These are phyloP conservation scores for Candida loeiensis DNA, from an alignment of 805 yeast species.

Conservation along the genomic window DNA sequence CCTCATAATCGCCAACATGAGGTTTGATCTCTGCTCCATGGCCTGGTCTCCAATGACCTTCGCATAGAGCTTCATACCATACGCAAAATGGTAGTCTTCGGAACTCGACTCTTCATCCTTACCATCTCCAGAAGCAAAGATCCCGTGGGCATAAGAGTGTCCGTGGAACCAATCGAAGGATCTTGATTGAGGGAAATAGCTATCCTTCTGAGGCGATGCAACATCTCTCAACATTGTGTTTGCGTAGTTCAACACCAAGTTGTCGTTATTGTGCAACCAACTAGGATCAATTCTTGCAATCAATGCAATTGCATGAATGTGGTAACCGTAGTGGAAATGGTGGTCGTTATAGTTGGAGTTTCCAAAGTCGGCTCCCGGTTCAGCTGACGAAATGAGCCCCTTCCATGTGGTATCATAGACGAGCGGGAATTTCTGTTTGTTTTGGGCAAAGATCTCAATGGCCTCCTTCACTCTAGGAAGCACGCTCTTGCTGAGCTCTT, in stretches of 20 bases:
- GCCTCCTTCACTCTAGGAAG: conserved; percentile 64
- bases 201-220: conserved; percentile 57
- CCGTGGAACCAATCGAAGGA: conserved; percentile 75
- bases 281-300: conserved; percentile 50
- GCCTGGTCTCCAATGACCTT: conserved; percentile 48
- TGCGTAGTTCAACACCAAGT: conserved; percentile 47
- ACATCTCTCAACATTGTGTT: conserved; percentile 61
- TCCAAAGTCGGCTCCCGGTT: conserved; percentile 64
- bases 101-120: conserved; percentile 72
- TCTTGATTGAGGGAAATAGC: conserved; percentile 61
- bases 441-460: conserved; percentile 61
- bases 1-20: conserved; percentile 59
- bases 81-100: conserved; percentile 70
- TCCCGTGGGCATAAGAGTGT: conserved; percentile 77
- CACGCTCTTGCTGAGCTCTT: conserved; percentile 45
- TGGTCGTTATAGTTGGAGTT: conserved; percentile 71
- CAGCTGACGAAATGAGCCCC: conserved; percentile 72
- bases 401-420: conserved; percentile 77
- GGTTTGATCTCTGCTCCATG: conserved; percentile 52
- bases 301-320: conserved; percentile 67
- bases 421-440: conserved; percentile 69
- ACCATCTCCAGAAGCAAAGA: conserved; percentile 69
- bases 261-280: conserved; percentile 31
- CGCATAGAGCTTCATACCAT: conserved; percentile 67
- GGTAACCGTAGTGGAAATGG: conserved; percentile 75